Evolutionary conservation across 2,329 filamentous ascomycete genomes (phyloP), one percentile per base, ranked within the genome.

Genomic region (Nothophaeocryptopus gaeumannii): DNA sequence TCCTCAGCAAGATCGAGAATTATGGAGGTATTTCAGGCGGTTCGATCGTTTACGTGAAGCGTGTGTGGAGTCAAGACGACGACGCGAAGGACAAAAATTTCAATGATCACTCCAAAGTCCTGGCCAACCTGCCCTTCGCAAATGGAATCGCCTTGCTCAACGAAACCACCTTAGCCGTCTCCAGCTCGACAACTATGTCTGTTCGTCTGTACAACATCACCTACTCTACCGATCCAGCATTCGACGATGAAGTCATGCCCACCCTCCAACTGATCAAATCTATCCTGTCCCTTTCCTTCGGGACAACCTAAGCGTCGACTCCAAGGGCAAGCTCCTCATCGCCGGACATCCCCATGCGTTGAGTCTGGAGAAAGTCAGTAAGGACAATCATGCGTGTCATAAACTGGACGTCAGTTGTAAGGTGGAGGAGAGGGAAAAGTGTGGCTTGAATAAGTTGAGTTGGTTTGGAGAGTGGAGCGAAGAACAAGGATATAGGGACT

Each of bases 131-230:
- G 1, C 63, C 70, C 0, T 74, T 74, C 40, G 68, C 72, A 0
- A 76, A 76, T 41, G 73, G 73, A 1, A 61, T 75, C 9, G 60
- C 58, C 0, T 54, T 63, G 39, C 50, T 75, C 2, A 72, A 74
- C 37, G 31, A 45, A 2, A 68, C 63, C 2, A 66, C 64, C 0
- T 26, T 75, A 1, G 72, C 70, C 0, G 71, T 74, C 0, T 67
- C 69, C 1, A 72, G 70, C 29, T 64, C 65, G 1, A 65, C 64
- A 2, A 66, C 58, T 8, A 52, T 66, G 0, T 64, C 63, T 1
- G 53, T 74, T 1, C 63, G 65, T 13, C 53, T 76, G 5, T 75
- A 70, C 61, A 37, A 45, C 3, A 52, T 67, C 30, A 40, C 14
- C 12, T 40, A 40, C 39, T 12, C 31, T 5, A 8, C 14, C 10